These are phyloP conservation scores for Populus tomentosa DNA, from an alignment of 441 rosid species.

Conservation along the genomic window DNA sequence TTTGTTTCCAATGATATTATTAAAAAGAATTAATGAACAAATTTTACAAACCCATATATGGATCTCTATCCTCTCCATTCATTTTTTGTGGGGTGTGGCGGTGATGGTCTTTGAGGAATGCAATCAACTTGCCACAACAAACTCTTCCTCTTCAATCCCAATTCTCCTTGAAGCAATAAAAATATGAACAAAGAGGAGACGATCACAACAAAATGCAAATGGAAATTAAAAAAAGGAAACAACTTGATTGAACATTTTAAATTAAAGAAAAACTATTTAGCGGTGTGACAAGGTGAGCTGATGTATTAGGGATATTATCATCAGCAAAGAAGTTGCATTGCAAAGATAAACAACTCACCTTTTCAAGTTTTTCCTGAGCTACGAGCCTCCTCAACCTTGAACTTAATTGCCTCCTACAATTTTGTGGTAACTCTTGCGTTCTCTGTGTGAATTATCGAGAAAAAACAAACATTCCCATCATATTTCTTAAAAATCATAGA, in stretches of 20 bases:
- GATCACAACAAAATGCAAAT: neutral
- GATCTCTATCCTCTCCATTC: neutral
- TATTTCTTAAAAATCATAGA: constrained; percentile 1
- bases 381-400: constrained; percentile 59
- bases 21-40: neutral
- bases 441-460: constrained; percentile 35
- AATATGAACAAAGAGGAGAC: neutral
- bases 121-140: constrained; percentile 1
- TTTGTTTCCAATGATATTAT: neutral
- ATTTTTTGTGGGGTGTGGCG: neutral
- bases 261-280: neutral
- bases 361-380: constrained; percentile 53
- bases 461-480: neutral
- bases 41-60: neutral
- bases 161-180: neutral
- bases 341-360: constrained; percentile 29
- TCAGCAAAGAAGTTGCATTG: neutral
- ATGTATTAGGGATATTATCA: neutral
- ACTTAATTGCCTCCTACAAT: constrained; percentile 48
- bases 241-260: neutral
- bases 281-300: neutral
- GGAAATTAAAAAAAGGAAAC: too few species aligned
- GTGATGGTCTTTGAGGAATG: neutral
- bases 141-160: neutral
- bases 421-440: constrained; percentile 49